Evolutionary conservation across 768 basidiomycete genomes (phyloP).

Genomic region (Cystofilobasidium capitatum): DNA sequence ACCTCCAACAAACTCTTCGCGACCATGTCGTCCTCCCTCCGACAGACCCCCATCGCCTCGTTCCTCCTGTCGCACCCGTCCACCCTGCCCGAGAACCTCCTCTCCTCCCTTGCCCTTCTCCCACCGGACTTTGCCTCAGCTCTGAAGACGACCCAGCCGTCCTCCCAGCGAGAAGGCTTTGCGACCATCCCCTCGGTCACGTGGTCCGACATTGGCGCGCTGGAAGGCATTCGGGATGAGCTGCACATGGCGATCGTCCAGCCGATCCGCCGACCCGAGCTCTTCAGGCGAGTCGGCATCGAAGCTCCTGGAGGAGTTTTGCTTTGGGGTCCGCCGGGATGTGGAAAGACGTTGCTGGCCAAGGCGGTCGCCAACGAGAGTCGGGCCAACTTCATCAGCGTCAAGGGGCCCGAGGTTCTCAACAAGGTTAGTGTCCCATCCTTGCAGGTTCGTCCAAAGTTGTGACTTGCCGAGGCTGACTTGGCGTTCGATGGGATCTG

Average conservation of each 20-base stretch:
- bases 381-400: conserved; percentile 90
- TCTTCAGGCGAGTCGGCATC: conserved; percentile 82
- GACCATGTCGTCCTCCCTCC: conserved; percentile 45
- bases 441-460: not conserved
- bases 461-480: not conserved
- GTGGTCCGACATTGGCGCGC: conserved; percentile 88
- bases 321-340: conserved; percentile 98
- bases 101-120: conserved; percentile 71
- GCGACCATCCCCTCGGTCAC: conserved; percentile 91
- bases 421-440: conserved; percentile 63
- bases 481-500: not conserved
- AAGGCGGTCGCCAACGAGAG: conserved; percentile 97
- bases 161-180: conserved; percentile 94
- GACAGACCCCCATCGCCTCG: conserved; percentile 60
- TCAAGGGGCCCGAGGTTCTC: conserved; percentile 90
- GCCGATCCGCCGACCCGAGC: conserved; percentile 77
- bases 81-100: conserved; percentile 65
- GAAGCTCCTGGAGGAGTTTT: conserved; percentile 85
- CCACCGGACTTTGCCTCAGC: conserved; percentile 69
- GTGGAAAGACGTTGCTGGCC: conserved; percentile 93
- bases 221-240: conserved; percentile 76
- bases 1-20: conserved; percentile 42
- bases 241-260: conserved; percentile 96
- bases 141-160: conserved; percentile 83
- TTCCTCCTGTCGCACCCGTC: conserved; percentile 81